A percentile compares a stretch with the other conserved stretches of the same genome.
Conservation (phyloP, 2,329 filamentous ascomycete genomes). For the Zasmidium angulare region DNA sequence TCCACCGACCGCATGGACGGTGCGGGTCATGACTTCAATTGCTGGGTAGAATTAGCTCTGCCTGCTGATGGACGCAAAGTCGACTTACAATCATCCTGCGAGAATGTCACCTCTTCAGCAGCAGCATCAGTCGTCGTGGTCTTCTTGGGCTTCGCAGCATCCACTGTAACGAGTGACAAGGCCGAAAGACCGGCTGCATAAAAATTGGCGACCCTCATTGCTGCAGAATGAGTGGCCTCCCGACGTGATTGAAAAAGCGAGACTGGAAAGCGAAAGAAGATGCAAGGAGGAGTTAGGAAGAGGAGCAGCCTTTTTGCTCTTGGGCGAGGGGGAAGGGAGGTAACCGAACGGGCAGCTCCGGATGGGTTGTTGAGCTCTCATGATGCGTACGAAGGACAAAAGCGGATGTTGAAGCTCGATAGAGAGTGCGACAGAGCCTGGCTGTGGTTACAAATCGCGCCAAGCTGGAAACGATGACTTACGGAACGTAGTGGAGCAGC, state of each 20-base stretch:
- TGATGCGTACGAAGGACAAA: neutral
- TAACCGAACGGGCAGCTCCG: neutral
- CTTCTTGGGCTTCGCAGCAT: neutral
- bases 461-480: neutral
- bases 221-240: slow-evolving; percentile 9
- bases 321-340: neutral
- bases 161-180: slow-evolving; percentile 12
- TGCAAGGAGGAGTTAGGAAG: neutral
- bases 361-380: neutral
- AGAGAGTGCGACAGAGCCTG: neutral
- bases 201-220: slow-evolving; percentile 18
- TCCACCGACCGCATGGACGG: too few relatives aligned
- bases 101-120: neutral
- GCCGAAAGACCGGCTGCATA: slow-evolving; percentile 12
- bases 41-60: neutral
- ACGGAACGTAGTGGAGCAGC: neutral
- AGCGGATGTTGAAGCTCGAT: neutral
- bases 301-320: neutral
- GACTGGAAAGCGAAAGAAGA: too few relatives aligned
- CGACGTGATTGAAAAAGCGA: slow-evolving; percentile 1
- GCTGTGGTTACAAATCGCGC: neutral
- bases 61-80: too few relatives aligned
- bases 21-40: neutral
- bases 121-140: neutral
- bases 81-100: neutral